Base-by-base conservation (phyloP, 352 stramenopile genomes). In the Globisporangium polare region DNA sequence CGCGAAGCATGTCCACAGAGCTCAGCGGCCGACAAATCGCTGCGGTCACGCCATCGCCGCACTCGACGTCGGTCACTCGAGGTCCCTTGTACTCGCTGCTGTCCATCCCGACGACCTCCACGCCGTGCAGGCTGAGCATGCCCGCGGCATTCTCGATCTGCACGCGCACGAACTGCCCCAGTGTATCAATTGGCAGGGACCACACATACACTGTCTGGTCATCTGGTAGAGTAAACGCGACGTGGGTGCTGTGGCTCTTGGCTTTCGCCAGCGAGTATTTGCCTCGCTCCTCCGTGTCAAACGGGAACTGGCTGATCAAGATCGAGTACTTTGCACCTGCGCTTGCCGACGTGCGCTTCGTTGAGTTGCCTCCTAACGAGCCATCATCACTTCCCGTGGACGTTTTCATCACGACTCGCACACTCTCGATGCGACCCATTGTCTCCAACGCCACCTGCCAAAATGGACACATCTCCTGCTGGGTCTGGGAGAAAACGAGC, bases 381-480 rank as follows among this genome's bases (percentile, higher is more conserved):
- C 26, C 31, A 53, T 46, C n/a, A 47, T 47, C n/a, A 51, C 45
- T 15, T 5, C 42, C 20, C 54, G 52, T 3, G 5, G 64, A 9
- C 29, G 45, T 27, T 12, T 72, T 68, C 18, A 83, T 43, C 2
- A 74, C 52, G 5, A 89, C 62, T 0, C 70, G 60, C 3, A 88
- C 69, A 27, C 58, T 68, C 43, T 83, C 69, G 35, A 90, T 78
- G 5, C 74, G 74, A 53, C 72, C 75, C 39, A 77, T 65, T 27
- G 64, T 47, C 20, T 52, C 7, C 26, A 89, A 45, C 15, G 60
- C 53, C 3, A 83, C 70, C 39, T 94, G 75, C 84, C 84, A 94
- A 53, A 94, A 94, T 5, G 84, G 84, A 74, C 78, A 91, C 26
- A 78, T 53, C 53, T 94, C 84, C 42, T 89, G 80, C 67, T 91